phyloP scores from a whole-genome alignment of 2,329 filamentous ascomycete species.

The Colletotrichum sp. region DNA sequence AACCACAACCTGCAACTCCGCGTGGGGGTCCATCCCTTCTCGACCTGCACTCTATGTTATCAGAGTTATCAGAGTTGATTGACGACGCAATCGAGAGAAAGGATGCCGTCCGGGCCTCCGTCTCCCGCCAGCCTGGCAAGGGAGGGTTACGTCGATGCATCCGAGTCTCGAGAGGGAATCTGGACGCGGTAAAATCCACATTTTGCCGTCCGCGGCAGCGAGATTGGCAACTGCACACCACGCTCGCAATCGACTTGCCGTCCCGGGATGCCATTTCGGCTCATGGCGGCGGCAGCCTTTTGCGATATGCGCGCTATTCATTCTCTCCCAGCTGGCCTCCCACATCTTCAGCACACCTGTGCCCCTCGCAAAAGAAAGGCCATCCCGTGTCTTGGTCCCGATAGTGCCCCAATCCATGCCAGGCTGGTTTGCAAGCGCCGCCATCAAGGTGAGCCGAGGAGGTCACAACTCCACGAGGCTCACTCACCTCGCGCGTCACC shows the following conservation, averaged over 20 bases:
- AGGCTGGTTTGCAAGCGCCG: background rate
- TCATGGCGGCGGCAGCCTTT: background rate
- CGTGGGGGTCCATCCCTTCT: constrained; percentile 1
- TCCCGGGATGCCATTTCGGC: background rate
- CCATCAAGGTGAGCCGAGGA: constrained; percentile 4
- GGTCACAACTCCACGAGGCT: background rate
- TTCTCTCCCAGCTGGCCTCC: background rate
- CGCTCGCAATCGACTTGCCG: background rate
- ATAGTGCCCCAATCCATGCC: background rate
- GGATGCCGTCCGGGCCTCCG: background rate
- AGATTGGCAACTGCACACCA: constrained; percentile 1
- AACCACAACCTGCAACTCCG: background rate
- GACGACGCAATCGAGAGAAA: background rate
- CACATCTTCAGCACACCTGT: background rate
- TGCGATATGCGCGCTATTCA: constrained; percentile 1
- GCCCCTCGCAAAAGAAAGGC: background rate
- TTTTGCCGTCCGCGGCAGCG: background rate
- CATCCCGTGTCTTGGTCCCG: background rate
- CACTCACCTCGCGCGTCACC: background rate
- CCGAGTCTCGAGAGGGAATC: background rate
- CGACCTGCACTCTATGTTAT: background rate
- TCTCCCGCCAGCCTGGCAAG: constrained; percentile 3
- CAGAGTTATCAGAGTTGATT: background rate
- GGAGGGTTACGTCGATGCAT: constrained; percentile 2
- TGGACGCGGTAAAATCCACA: background rate